Base-by-base conservation (phyloP, 106 monocot genomes). In the Agapanthus africanus region DNA sequence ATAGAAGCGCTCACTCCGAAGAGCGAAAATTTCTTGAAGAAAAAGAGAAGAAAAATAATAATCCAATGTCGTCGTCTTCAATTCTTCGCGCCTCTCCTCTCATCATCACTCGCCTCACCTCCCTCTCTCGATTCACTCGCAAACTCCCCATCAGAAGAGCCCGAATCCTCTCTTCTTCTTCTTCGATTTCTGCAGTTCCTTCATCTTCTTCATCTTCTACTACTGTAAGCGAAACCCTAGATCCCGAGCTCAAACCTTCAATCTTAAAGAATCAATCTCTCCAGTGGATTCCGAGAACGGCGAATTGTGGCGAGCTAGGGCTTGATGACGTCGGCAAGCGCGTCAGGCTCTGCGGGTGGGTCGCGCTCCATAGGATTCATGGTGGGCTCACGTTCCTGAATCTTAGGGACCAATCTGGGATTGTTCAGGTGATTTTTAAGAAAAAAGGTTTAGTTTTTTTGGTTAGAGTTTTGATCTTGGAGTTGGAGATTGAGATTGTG, bases 321-420 rank as follows among this genome's bases (percentile, higher is more conserved):
- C 64, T 71, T 11, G 81, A 37, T 9, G 92, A 92, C 51, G 84
- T 90, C 47, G 97, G 97, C 14, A 69, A 70, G 25, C 82, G 84
- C 28, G 97, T 99, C 60, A 47, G 70, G 30, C 82, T 99, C 39
- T 90, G 92, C 49, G 97, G 97, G 6, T 99, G 97, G 92, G 97
- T 99, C 34, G 92, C 92, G 4, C 73, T 99, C 15, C 97, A 84
- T 50, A 59, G 97, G 77, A 67, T 87, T 56, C 97, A 99, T 23
- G 92, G 90, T 8, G 92, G 97, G 0, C 83, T 99, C 54, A 99
- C 92, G 47, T 99, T 99, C 44, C 61, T 99, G 10, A 99, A 87
- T 64, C 83, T 99, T 6, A 82, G 97, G 44, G 97, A 99, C 56
- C 74, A 69, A 25, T 85, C 90, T 40, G 97, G 97, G 42, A 84